Conservation (phyloP, 768 basidiomycete species). For the Lentinula detonsa region DNA sequence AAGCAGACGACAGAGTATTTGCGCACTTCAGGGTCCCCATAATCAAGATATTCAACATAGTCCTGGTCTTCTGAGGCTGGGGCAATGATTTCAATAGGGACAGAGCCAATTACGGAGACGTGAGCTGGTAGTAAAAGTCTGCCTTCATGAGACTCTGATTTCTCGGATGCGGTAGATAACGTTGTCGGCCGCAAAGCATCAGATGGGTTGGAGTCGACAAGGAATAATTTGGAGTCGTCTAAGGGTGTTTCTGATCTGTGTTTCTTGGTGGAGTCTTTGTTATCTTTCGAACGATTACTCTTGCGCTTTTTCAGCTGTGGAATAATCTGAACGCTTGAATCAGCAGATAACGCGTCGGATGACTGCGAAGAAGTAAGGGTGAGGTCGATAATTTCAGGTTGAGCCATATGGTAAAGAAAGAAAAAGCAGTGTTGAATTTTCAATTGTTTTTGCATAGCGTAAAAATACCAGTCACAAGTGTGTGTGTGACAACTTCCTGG, state of each 20-base stretch:
- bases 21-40: slow-evolving; percentile 56
- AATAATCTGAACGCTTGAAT: slow-evolving; percentile 4
- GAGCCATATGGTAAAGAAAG: background rate
- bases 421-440: background rate
- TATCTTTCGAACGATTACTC: slow-evolving; percentile 17
- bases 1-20: background rate
- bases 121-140: slow-evolving; percentile 61
- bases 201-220: slow-evolving; percentile 39
- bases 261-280: slow-evolving; percentile 16
- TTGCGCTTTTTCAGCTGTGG: slow-evolving; percentile 5
- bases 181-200: slow-evolving; percentile 23
- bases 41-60: slow-evolving; percentile 77
- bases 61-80: slow-evolving; percentile 48
- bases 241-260: background rate
- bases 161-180: slow-evolving; percentile 9
- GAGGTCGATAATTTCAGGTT: background rate
- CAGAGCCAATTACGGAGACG: slow-evolving; percentile 49
- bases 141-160: background rate
- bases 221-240: slow-evolving; percentile 29
- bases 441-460: background rate
- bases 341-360: slow-evolving; percentile 3
- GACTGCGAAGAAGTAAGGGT: background rate
- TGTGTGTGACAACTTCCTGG: background rate
- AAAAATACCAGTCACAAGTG: background rate
- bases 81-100: slow-evolving; percentile 40